Conservation (phyloP, 1,139 yeast species). For the Kurtzmaniella quercitrusa region DNA sequence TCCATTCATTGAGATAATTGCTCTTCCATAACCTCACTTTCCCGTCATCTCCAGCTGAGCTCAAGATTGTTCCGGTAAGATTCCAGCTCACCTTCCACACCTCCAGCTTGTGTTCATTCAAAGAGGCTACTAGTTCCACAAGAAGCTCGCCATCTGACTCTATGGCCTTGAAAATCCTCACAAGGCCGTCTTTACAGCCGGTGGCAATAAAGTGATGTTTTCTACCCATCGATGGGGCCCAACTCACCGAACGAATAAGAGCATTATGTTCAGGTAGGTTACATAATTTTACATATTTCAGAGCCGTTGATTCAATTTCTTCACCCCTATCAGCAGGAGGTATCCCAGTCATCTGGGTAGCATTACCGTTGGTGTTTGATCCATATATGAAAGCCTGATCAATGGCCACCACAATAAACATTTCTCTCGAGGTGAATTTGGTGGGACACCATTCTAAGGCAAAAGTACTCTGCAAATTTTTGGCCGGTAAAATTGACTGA, state of each 20-base stretch:
- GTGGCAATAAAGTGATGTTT: conserved; percentile 87
- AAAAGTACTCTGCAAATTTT: conserved; percentile 82
- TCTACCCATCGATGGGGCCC: conserved; percentile 98
- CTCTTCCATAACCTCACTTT: conserved; percentile 89
- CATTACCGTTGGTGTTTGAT: conserved; percentile 26
- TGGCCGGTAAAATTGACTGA: conserved; percentile 57
- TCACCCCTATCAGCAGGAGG: conserved; percentile 8
- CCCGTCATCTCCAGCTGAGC: conserved; percentile 96
- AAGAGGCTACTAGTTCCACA: conserved; percentile 34
- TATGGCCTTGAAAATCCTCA: conserved; percentile 74
- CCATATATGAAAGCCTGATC: conserved; percentile 83
- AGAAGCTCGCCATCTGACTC: conserved; percentile 35
- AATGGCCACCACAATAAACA: conserved; percentile 77
- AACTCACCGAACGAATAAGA: conserved; percentile 79
- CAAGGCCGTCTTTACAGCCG: conserved; percentile 91
- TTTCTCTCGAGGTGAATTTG: conserved; percentile 68
- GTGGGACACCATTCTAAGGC: conserved; percentile 93
- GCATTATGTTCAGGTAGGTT: conserved; percentile 76
- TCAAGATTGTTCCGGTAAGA: conserved; percentile 83
- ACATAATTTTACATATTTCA: conserved; percentile 31
- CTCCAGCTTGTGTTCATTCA: conserved; percentile 77
- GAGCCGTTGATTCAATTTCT: conserved; percentile 11
- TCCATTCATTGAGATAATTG: conserved; percentile 79
- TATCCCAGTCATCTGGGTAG: not conserved
- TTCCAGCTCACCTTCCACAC: conserved; percentile 98